Evolutionary conservation across 2,329 filamentous ascomycete species (phyloP), one percentile per base, ranked within the genome.

Genomic region (Xylariaceae sp.): DNA sequence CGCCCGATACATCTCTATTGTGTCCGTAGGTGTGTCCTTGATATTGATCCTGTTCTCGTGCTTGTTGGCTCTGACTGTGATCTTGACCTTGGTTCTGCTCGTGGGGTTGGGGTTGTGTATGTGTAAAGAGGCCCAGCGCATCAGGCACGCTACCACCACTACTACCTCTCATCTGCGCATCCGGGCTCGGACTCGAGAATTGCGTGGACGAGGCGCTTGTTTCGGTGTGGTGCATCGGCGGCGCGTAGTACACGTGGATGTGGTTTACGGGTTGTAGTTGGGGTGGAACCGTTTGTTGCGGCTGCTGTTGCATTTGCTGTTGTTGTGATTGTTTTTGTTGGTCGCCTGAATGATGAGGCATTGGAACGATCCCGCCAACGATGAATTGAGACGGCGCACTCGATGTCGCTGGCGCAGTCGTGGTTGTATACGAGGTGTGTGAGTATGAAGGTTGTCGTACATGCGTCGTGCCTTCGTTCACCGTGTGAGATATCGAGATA

Each of bases 211-310:
- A 26, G 28, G 4, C 9, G 12, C 26, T 21, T 9, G 39, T 36
- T 14, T 51, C 53, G 5, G 28, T 3, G 11, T 34, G 29, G 1
- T 56, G 47, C 4, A 24, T 4, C 6, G 58, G 57, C 9, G 58
- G 58, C 24, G 54, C 41, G 43, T 59, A 59, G 55, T 63, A 59
- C 5, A 63, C 43, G 46, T 63, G 58, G 49, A 63, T 51, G 19
- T 61, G 55, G 17, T 63, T 61, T 11, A 63, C 50, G 8, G 61
- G 59, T 24, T 62, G 59, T 1, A 51, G 19, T 23, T 63, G 58
- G 3, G 56, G 19, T 3, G 47, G 34, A 0, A 34, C 24, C 1
- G 23, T 34, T 26, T 51, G 52, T 21, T 55, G 56, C 17, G 50
- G 50, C 7, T 53, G 51, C 11, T 36, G 24, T 2, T 19, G 29